A percentile compares a stretch with the other conserved stretches of the same genome.
phyloP scores from a whole-genome alignment of 345 rosid genomes.

The Jatropha curcas region DNA sequence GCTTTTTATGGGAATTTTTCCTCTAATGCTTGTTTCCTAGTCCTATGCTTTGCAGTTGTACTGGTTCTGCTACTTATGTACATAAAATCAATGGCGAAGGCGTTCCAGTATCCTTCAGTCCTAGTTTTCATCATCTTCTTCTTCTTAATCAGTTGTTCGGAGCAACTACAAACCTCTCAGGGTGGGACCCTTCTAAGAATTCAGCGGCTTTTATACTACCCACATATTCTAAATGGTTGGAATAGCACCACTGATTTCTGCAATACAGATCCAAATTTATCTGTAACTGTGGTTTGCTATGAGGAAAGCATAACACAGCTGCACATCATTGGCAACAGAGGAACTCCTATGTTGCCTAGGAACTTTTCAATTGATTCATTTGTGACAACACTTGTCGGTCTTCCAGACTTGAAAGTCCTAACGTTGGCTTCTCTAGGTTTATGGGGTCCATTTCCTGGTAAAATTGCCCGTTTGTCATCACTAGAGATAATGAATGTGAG shows the following conservation, averaged over 20 bases:
- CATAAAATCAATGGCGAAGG: conserved; percentile 44
- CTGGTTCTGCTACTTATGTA: conserved; percentile 22
- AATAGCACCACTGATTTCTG: conserved; percentile 77
- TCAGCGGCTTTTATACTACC: conserved; percentile 60
- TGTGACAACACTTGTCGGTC: conserved; percentile 66
- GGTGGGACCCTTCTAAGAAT: conserved; percentile 69
- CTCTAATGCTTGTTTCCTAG: background rate
- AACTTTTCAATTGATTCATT: conserved; percentile 81
- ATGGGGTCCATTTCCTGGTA: conserved; percentile 86
- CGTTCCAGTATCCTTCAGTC: conserved; percentile 30
- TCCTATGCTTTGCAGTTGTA: background rate
- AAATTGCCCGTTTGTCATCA: conserved; percentile 59
- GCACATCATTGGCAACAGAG: conserved; percentile 62
- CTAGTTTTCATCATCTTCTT: conserved; percentile 41
- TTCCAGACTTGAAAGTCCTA: conserved; percentile 78
- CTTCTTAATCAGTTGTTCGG: conserved; percentile 42
- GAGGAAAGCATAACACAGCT: conserved; percentile 77
- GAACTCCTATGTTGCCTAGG: conserved; percentile 51
- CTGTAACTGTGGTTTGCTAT: conserved; percentile 78
- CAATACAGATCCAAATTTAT: conserved; percentile 61
- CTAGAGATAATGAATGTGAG: conserved; percentile 85
- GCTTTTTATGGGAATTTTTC: conserved; percentile 1
- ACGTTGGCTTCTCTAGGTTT: conserved; percentile 80
- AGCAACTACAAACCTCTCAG: conserved; percentile 74
- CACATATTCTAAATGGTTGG: conserved; percentile 66